A percentile compares a stretch with the other conserved stretches of the same genome.
phyloP scores from a whole-genome alignment of 768 basidiomycete genomes.

The Leccinum barrowsii region DNA sequence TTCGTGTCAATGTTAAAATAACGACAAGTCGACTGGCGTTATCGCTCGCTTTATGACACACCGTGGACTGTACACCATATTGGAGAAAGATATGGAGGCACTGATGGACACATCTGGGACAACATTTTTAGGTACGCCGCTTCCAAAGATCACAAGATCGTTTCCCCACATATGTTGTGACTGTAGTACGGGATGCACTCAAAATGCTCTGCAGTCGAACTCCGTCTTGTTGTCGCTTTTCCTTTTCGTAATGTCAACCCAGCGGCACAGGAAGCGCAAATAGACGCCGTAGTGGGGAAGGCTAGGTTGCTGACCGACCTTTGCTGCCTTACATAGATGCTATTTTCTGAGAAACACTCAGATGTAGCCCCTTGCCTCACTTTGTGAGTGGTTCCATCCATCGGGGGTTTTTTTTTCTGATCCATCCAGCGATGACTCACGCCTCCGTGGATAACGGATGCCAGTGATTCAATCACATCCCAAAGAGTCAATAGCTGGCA shows the following conservation, averaged over 20 bases:
- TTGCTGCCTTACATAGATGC: conserved; percentile 35
- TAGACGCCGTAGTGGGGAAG: conserved; percentile 12
- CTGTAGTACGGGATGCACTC: too few relatives aligned
- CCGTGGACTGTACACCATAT: background rate
- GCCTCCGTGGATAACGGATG: conserved; percentile 1
- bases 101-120: conserved; percentile 1
- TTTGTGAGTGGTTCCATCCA: background rate
- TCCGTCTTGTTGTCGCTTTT: conserved; percentile 1
- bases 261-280: conserved; percentile 11
- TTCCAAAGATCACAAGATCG: background rate
- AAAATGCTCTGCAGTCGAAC: background rate
- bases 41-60: background rate
- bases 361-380: background rate
- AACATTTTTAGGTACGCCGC: background rate
- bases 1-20: background rate
- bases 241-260: conserved; percentile 3
- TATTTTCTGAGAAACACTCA: conserved; percentile 29
- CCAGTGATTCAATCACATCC: conserved; percentile 24
- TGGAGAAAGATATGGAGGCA: background rate
- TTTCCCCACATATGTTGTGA: background rate
- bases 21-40: background rate
- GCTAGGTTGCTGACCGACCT: conserved; percentile 6
- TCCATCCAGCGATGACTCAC: conserved; percentile 9
- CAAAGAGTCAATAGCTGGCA: conserved; percentile 25
- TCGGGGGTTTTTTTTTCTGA: background rate